Percentiles rank a stretch among this genome's conserved stretches.
Evolutionary conservation across 2,329 filamentous ascomycete genomes (phyloP).

Genomic region (Monosporascus sp.): DNA sequence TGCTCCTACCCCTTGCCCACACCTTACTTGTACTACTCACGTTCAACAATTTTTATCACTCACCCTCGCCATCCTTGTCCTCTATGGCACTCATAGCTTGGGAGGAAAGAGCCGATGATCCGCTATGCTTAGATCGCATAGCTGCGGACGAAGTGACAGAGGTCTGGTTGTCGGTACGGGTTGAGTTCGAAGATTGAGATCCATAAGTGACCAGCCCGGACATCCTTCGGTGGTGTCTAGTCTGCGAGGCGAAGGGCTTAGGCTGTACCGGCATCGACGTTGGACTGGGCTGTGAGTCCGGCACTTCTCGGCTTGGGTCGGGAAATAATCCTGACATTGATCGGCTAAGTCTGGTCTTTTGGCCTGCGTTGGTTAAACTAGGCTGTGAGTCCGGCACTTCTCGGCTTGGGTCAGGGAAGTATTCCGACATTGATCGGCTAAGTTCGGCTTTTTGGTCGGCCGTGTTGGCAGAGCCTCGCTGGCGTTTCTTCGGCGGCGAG

Average conservation of each 20-base stretch:
- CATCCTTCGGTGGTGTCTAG: no score
- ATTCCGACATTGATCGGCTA: constrained; percentile 15
- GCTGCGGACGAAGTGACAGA: constrained; percentile 6
- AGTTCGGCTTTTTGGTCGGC: constrained; percentile 6
- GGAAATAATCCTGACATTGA: constrained; percentile 16
- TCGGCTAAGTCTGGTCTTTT: constrained; percentile 10
- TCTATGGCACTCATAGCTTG: neutral
- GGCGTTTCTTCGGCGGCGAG: constrained; percentile 5
- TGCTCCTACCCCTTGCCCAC: no score
- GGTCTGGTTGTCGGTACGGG: constrained; percentile 1
- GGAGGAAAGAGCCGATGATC: neutral
- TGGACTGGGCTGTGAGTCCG: no score
- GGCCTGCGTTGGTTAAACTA: neutral
- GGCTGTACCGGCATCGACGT: no score
- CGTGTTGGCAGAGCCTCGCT: neutral
- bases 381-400: neutral
- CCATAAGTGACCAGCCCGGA: constrained; percentile 12
- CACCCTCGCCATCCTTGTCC: no score
- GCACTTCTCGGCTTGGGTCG: neutral
- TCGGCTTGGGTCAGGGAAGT: constrained; percentile 1
- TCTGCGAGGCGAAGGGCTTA: no score
- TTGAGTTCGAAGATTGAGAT: neutral
- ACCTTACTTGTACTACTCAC: no score
- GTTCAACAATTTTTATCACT: no score
- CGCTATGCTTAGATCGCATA: neutral